Percentiles rank a stretch among this genome's conserved stretches.
Conservation (phyloP, 805 yeast genomes). For the Metschnikowia hibisci region DNA sequence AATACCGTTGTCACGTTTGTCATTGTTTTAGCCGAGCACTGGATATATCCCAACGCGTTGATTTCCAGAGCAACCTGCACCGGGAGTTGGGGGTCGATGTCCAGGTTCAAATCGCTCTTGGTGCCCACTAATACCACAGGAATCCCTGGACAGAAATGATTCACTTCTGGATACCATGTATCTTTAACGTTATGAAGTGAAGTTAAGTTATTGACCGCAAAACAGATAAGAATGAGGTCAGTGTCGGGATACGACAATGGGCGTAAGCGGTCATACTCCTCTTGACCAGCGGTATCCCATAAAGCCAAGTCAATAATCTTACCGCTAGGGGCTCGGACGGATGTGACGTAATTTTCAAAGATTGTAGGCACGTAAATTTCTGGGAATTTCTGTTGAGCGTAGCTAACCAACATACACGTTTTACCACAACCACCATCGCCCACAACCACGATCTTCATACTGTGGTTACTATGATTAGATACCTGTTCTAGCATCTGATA, state of each 20-base stretch:
- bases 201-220: slow-evolving; percentile 57
- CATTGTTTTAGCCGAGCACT: slow-evolving; percentile 74
- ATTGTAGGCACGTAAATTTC: slow-evolving; percentile 75
- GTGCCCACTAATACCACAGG: slow-evolving; percentile 82
- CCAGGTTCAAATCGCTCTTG: slow-evolving; percentile 56
- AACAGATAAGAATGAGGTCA: slow-evolving; percentile 71
- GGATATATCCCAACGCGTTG: slow-evolving; percentile 68
- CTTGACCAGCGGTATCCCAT: slow-evolving; percentile 93
- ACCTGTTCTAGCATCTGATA: slow-evolving; percentile 27
- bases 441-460: slow-evolving; percentile 67
- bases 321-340: slow-evolving; percentile 67
- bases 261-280: slow-evolving; percentile 75
- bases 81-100: slow-evolving; percentile 45
- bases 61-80: slow-evolving; percentile 52
- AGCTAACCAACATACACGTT: slow-evolving; percentile 68
- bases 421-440: slow-evolving; percentile 95
- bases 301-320: slow-evolving; percentile 73
- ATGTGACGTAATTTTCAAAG: slow-evolving; percentile 71
- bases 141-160: slow-evolving; percentile 74
- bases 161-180: slow-evolving; percentile 84
- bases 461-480: slow-evolving; percentile 18
- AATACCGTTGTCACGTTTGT: slow-evolving; percentile 67
- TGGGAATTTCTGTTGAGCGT: slow-evolving; percentile 68
- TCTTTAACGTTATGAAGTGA: slow-evolving; percentile 72
- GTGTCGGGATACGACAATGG: slow-evolving; percentile 80